Percentiles rank a stretch among this genome's conserved stretches.
These are phyloP conservation scores for Camellia oleifera DNA, from an alignment of 179 eudicot genomes.

Conservation along the genomic window DNA sequence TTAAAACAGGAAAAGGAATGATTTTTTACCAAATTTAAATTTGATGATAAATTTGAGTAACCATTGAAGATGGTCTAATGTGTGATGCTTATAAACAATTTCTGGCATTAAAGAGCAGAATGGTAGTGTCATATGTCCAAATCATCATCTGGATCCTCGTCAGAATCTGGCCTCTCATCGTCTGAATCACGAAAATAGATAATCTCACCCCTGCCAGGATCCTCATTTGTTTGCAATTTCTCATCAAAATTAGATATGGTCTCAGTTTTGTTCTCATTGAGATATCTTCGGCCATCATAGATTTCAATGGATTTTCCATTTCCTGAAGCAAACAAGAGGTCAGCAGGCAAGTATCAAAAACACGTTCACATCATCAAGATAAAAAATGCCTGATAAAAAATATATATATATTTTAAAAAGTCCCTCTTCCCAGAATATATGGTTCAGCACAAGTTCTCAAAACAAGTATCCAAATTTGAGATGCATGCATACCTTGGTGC, in stretches of 20 bases:
- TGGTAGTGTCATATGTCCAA: conserved; percentile 54
- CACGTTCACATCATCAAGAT: not conserved
- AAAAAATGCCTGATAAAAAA: not conserved
- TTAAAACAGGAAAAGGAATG: too few relatives aligned
- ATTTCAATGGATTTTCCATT: conserved; percentile 61
- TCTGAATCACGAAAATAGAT: conserved; percentile 93
- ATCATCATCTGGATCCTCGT: conserved; percentile 97
- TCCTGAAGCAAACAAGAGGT: conserved; percentile 38
- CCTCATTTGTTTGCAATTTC: conserved; percentile 33
- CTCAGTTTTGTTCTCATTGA: conserved; percentile 36
- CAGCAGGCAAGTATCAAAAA: not conserved
- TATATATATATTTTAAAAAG: too few relatives aligned
- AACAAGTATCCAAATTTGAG: not conserved
- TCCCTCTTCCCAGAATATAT: not conserved
- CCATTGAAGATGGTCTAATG: too few relatives aligned
- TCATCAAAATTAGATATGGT: conserved; percentile 29
- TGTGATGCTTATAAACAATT: not conserved
- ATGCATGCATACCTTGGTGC: conserved; percentile 66
- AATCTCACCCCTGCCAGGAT: conserved; percentile 69
- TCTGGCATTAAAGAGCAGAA: not conserved
- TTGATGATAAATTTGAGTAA: too few relatives aligned
- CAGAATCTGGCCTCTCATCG: conserved; percentile 95
- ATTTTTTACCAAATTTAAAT: too few relatives aligned
- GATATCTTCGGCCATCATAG: conserved; percentile 80
- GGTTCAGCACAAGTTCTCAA: not conserved